These are phyloP conservation scores for Colletotrichum agaves DNA, from an alignment of 2,329 filamentous ascomycete genomes.

Conservation along the genomic window DNA sequence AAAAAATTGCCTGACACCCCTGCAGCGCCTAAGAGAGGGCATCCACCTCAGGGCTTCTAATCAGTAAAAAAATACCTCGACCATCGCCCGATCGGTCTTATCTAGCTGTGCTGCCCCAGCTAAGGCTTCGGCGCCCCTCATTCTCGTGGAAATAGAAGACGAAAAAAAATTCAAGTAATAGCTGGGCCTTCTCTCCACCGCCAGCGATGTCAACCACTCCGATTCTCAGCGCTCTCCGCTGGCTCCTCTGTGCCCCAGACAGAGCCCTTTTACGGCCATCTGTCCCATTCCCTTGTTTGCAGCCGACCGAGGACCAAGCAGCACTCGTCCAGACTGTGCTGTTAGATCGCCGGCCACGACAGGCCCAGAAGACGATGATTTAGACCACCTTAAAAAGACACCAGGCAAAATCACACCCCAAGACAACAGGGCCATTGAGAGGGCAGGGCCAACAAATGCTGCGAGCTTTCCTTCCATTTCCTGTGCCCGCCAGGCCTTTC, in stretches of 20 bases:
- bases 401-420: constrained; percentile 7
- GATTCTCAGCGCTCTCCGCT: constrained; percentile 1
- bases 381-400: not conserved
- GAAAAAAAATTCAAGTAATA: not conserved
- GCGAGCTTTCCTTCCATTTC: constrained; percentile 11
- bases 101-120: constrained; percentile 11
- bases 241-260: not conserved
- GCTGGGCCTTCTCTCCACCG: constrained; percentile 2
- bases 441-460: constrained; percentile 1
- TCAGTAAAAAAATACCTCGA: constrained; percentile 29
- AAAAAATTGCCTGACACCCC: constrained; percentile 26
- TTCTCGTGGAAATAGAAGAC: constrained; percentile 8
- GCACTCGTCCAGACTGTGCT: not conserved
- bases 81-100: constrained; percentile 28
- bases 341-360: not conserved
- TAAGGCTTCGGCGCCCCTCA: constrained; percentile 7
- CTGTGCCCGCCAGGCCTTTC: constrained; percentile 11
- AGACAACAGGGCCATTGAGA: not conserved
- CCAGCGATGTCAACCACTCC: not conserved
- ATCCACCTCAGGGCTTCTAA: constrained; percentile 34
- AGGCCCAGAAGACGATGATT: constrained; percentile 3
- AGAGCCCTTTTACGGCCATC: not conserved
- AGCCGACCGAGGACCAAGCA: not conserved
- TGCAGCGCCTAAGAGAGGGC: constrained; percentile 29
- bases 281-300: not conserved